Percentiles rank a stretch among this genome's conserved stretches.
Evolutionary conservation across 106 monocot genomes (phyloP).

Genomic region (Triglochin maritima): DNA sequence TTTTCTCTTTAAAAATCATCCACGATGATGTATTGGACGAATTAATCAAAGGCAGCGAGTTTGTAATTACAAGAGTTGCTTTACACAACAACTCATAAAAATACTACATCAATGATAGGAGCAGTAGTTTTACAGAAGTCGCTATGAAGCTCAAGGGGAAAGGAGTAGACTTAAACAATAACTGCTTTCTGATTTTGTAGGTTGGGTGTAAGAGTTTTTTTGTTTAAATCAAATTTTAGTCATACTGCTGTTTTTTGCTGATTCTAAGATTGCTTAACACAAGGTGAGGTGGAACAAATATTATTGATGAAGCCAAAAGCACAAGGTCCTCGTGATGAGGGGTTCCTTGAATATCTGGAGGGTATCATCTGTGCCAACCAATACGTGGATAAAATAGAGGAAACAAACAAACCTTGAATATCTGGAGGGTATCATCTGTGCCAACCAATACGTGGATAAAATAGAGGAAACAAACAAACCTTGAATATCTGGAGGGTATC

Average conservation of each 20-base stretch:
- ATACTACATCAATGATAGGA: slow-evolving; percentile 87
- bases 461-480: slow-evolving; percentile 83
- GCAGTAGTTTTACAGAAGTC: slow-evolving; percentile 95
- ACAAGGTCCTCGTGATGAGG: slow-evolving; percentile 91
- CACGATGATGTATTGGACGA: slow-evolving; percentile 72
- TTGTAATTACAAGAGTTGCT: slow-evolving; percentile 76
- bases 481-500: slow-evolving; percentile 90
- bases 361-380: slow-evolving; percentile 92
- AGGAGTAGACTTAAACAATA: slow-evolving; percentile 95
- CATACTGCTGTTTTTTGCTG: too few species aligned
- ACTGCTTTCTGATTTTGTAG: slow-evolving; percentile 92
- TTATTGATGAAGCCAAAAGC: slow-evolving; percentile 97
- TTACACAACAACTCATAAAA: slow-evolving; percentile 91
- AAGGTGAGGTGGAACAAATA: slow-evolving; percentile 99
- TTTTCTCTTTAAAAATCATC: not conserved
- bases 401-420: slow-evolving; percentile 67
- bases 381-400: slow-evolving; percentile 91
- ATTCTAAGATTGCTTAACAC: not conserved
- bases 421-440: slow-evolving; percentile 94
- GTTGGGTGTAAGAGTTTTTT: slow-evolving; percentile 10
- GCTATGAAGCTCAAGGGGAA: slow-evolving; percentile 89
- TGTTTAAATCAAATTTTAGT: too few species aligned
- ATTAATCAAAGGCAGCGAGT: slow-evolving; percentile 70
- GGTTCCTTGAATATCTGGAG: slow-evolving; percentile 95
- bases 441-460: slow-evolving; percentile 82